These are phyloP conservation scores for Sanghuangporus baumii DNA, from an alignment of 1,284 basidiomycete genomes.

Conservation along the genomic window DNA sequence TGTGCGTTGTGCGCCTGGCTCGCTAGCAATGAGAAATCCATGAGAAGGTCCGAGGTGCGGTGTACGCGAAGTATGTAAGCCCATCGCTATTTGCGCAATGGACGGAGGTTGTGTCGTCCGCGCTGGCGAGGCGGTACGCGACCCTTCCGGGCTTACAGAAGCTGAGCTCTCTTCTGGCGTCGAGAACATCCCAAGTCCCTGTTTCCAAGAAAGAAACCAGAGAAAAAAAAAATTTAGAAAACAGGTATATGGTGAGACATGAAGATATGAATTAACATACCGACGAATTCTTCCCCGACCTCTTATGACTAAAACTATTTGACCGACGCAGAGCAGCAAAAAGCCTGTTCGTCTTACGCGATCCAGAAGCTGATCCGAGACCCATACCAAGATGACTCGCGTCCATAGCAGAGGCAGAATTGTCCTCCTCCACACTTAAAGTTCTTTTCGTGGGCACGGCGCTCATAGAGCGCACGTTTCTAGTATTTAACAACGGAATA, in stretches of 20 bases:
- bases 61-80: conserved; percentile 17
- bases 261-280: neutral
- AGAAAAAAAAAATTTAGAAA: neutral
- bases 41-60: conserved; percentile 15
- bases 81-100: conserved; percentile 19
- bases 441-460: conserved; percentile 6
- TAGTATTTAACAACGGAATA: conserved; percentile 4
- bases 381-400: neutral
- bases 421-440: neutral
- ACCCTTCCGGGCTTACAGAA: neutral
- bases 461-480: conserved; percentile 2
- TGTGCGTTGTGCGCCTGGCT: neutral
- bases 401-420: neutral
- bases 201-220: neutral
- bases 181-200: conserved; percentile 18
- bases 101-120: conserved; percentile 9
- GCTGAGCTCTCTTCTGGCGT: conserved; percentile 16
- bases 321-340: conserved; percentile 13
- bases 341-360: conserved; percentile 5
- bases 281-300: neutral
- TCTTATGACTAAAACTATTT: conserved; percentile 2
- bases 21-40: conserved; percentile 1
- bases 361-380: conserved; percentile 4
- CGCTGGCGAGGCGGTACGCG: neutral
- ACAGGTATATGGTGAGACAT: neutral